Evolutionary conservation across 75 land plant genomes (phyloP).

Genomic region (Ceratopteris richardii): DNA sequence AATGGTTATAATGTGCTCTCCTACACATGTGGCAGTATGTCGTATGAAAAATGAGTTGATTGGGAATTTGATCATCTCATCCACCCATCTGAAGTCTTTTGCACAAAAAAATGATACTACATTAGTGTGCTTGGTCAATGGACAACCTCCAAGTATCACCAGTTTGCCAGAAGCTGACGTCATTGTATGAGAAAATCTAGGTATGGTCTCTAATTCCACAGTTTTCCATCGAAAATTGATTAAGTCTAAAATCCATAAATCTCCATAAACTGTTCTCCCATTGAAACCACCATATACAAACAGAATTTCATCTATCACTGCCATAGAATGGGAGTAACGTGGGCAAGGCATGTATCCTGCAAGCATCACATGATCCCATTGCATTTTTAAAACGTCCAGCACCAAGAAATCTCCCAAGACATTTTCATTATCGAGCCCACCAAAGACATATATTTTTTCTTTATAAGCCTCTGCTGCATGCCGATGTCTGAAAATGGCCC

Average conservation of each 20-base stretch:
- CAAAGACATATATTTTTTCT: conserved; percentile 69
- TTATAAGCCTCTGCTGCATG: conserved; percentile 79
- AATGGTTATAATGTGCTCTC: conserved; percentile 44
- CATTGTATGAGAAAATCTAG: conserved; percentile 83
- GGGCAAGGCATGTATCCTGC: conserved; percentile 52
- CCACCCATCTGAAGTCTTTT: conserved; percentile 32
- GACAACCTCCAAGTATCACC: conserved; percentile 81
- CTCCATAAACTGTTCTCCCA: conserved; percentile 59
- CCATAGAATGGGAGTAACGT: conserved; percentile 82
- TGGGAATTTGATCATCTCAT: conserved; percentile 22
- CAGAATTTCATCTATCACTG: conserved; percentile 45
- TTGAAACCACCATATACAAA: conserved; percentile 78
- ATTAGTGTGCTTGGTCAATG: conserved; percentile 39
- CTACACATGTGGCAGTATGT: conserved; percentile 48
- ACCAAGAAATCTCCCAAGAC: conserved; percentile 54
- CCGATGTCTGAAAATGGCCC: conserved; percentile 96
- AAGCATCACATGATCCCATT: conserved; percentile 41
- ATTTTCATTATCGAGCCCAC: conserved; percentile 48
- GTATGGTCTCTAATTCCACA: conserved; percentile 30
- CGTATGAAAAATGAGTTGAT: conserved; percentile 50
- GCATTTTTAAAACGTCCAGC: conserved; percentile 40
- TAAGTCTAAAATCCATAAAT: conserved; percentile 52
- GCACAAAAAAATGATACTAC: conserved; percentile 49
- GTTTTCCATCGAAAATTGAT: conserved; percentile 42
- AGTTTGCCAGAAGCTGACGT: conserved; percentile 42